Evolutionary conservation across 2,329 filamentous ascomycete species (phyloP), one percentile per base, ranked within the genome.

Genomic region (Elsinoe perseae): DNA sequence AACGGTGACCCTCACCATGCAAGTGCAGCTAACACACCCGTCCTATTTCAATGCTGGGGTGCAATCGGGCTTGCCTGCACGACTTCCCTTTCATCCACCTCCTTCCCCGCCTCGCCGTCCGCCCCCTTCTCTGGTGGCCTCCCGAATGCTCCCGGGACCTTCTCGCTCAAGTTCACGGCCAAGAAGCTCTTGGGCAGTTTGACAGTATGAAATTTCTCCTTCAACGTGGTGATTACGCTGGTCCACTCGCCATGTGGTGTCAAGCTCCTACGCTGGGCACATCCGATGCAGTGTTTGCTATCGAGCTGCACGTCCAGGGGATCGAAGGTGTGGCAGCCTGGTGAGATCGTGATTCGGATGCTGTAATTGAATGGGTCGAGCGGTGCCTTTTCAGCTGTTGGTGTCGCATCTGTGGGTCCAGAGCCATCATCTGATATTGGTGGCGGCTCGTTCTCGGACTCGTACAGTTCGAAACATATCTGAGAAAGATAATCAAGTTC

Each of bases 391-490:
- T 72, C 68, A 63, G 67, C 78, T 68, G 58, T 28, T 9, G 20
- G 50, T 4, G 40, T 28, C 2, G 10, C 16, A 6, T 14, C 68
- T 64, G 25, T 30, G 3, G 53, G 25, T 25, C 43, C 40, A 1
- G 40, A 34, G 38, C 18, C 18, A 20, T 23, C n/a, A 4, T 16
- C 21, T n/a, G 53, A 20, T 4, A 56, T 25, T 2, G 55, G 55
- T 1, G 57, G 28, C 1, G 55, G 54, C 34, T 58, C 84, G 61
- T 90, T 92, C 70, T 93, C 89, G 14, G 89, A 92, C 70, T 98
- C 93, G 72, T 98, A 98, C 25, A 98, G 79, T 74, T 98, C 93
- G 64, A 98, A 98, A 70, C 89, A 95, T 68, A 98, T 97, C 68
- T 97, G 93, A 6, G 88, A 95, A 25, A 98, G 82, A 69, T 98